A percentile compares a stretch with the other conserved stretches of the same genome.
Evolutionary conservation across 805 yeast genomes (phyloP).

Genomic region (Barnettozyma sucrosica): DNA sequence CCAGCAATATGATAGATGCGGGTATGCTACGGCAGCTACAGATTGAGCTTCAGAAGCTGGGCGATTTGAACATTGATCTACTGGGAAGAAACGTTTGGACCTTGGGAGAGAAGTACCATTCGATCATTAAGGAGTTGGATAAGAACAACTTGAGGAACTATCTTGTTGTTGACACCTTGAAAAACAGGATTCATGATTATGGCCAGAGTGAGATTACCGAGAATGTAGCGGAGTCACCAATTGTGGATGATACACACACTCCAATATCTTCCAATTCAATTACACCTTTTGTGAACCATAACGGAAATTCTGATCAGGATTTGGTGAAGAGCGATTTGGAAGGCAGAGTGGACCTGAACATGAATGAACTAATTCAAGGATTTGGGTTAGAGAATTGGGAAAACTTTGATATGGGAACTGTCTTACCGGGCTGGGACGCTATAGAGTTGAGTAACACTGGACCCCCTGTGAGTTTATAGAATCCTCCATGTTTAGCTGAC

Average conservation of each 20-base stretch:
- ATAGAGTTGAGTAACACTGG: background rate
- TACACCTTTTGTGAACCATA: background rate
- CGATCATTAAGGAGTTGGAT: conserved; percentile 7
- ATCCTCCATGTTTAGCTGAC: background rate
- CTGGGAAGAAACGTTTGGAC: conserved; percentile 9
- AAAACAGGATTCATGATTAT: conserved; percentile 14
- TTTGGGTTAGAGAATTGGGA: conserved; percentile 11
- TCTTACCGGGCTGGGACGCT: conserved; percentile 9
- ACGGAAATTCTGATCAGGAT: background rate
- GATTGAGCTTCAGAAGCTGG: conserved; percentile 6
- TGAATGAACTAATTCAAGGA: conserved; percentile 7
- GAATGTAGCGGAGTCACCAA: conserved; percentile 1
- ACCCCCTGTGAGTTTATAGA: background rate
- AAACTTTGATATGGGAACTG: conserved; percentile 10
- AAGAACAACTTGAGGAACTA: conserved; percentile 8
- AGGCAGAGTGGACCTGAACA: background rate
- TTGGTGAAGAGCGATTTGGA: background rate
- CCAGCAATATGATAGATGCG: conserved; percentile 1
- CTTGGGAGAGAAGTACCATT: conserved; percentile 11
- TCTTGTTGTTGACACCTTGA: conserved; percentile 7
- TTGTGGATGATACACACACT: background rate
- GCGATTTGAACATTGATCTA: conserved; percentile 7
- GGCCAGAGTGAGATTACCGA: conserved; percentile 12
- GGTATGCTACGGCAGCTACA: conserved; percentile 3
- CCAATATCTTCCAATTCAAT: background rate